Evolutionary conservation across 208 protist genomes (phyloP).

Genomic region (Leptomonas pyrrhocoris): DNA sequence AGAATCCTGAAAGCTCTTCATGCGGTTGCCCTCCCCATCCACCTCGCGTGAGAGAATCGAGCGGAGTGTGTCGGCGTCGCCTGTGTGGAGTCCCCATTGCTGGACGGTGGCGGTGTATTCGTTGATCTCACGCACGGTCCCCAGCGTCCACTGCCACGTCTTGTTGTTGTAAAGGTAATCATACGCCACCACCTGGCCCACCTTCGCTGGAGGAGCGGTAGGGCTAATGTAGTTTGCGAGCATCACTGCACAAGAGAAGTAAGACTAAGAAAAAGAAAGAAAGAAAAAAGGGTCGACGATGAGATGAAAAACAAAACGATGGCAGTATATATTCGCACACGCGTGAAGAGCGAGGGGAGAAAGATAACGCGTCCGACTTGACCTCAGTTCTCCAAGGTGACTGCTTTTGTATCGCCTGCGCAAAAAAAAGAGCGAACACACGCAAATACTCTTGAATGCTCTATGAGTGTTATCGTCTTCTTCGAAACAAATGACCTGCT

Average conservation of each 20-base stretch:
- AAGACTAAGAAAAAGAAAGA: not conserved
- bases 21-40: slow-evolving; percentile 44
- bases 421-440: no score
- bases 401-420: not conserved
- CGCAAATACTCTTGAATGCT: no score
- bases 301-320: not conserved
- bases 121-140: slow-evolving; percentile 48
- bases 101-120: slow-evolving; percentile 48
- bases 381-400: not conserved
- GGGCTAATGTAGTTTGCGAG: slow-evolving; percentile 15
- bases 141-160: slow-evolving; percentile 72
- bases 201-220: slow-evolving; percentile 24
- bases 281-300: not conserved
- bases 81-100: slow-evolving; percentile 63
- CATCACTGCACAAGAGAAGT: not conserved
- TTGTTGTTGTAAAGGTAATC: slow-evolving; percentile 57
- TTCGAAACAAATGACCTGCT: no score
- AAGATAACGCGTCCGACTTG: not conserved
- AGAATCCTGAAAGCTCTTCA: slow-evolving; percentile 58
- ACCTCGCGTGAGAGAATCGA: slow-evolving; percentile 59
- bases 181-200: slow-evolving; percentile 63
- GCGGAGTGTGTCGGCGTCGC: slow-evolving; percentile 45
- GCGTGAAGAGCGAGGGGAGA: not conserved
- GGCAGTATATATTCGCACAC: no score
- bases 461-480: no score